Evolutionary conservation across 1,284 basidiomycete genomes (phyloP), one percentile per base, ranked within the genome.

Genomic region (Gomphus bonarii): DNA sequence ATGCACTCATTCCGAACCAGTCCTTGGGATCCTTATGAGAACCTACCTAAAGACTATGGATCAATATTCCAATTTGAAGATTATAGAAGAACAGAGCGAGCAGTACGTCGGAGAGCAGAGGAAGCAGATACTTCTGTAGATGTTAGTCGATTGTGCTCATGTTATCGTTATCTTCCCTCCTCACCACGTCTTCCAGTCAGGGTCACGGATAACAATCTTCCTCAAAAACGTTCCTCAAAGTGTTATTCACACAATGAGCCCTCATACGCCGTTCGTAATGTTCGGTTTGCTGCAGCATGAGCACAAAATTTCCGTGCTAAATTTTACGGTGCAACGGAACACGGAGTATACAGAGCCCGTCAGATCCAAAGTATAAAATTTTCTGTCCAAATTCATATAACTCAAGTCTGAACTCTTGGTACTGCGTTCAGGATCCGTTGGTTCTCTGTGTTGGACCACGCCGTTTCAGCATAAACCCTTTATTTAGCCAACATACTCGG

Each of bases 1-100:
- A 70, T 99, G 69, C 85, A 86, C 56, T 93, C 89, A 12, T 91
- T 99, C 78, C 80, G 95, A 40, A 98, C 97, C 1, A 93, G 88
- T 65, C 89, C 90, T 20, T 99, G 95, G 95, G 95, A 99, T 69
- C 85, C 95, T 7, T 98, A 92, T 65, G 95, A 99, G 72, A 95
- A 97, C 64, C 76, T 99, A 18, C 97, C 95, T 4, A 71, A 85
- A 55, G 95, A 99, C 66, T 99, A 99, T 66, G 93, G 88, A 0
- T 79, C 88, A 46, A 95, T 98, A 63, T 99, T 98, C 73, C 91
- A 95, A 70, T 98, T 99, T 66, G 94, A 97, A 70, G 91, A 95
- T 66, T 98, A 88, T 72, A 87, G 84, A 66, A 81, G 87, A 25
- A 98, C 93, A 2, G 86, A 91, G 63, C 79, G 88, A 47, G 78